Percentiles rank a stretch among this genome's conserved stretches.
Conservation (phyloP, 2,329 filamentous ascomycete species). For the Sordariomycetes sp. region DNA sequence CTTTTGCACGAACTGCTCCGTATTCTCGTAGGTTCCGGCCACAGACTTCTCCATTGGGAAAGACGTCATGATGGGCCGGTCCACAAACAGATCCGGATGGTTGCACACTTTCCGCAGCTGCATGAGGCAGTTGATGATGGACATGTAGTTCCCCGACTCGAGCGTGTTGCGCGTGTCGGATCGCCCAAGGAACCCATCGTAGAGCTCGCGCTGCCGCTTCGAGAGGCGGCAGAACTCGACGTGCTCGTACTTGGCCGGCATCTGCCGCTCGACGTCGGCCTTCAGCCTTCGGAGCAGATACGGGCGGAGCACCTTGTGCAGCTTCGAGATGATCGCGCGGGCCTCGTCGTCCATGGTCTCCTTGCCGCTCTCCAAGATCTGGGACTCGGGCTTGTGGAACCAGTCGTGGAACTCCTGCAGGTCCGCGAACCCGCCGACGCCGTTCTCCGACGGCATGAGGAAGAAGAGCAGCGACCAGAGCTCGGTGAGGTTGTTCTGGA, state of each 20-base stretch:
- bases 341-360: constrained; percentile 93
- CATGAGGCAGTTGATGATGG: constrained; percentile 97
- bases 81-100: constrained; percentile 93
- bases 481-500: constrained; percentile 95
- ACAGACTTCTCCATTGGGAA: constrained; percentile 83
- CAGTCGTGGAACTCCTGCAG: constrained; percentile 94
- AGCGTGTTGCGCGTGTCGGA: constrained; percentile 83
- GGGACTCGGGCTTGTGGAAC: constrained; percentile 89
- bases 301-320: constrained; percentile 87
- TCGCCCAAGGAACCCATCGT: constrained; percentile 90
- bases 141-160: constrained; percentile 88
- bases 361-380: constrained; percentile 88
- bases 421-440: constrained; percentile 83
- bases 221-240: constrained; percentile 93
- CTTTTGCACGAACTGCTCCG: constrained; percentile 59
- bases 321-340: constrained; percentile 79
- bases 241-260: constrained; percentile 96
- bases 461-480: constrained; percentile 97
- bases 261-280: constrained; percentile 96
- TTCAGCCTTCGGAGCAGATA: constrained; percentile 87
- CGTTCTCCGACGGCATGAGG: constrained; percentile 82
- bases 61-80: constrained; percentile 90
- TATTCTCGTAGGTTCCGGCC: constrained; percentile 60
- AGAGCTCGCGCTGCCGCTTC: constrained; percentile 88
- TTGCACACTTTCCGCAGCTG: constrained; percentile 97